phyloP scores from a whole-genome alignment of 805 yeast species.

The Yamadazyma paraphyllophila region DNA sequence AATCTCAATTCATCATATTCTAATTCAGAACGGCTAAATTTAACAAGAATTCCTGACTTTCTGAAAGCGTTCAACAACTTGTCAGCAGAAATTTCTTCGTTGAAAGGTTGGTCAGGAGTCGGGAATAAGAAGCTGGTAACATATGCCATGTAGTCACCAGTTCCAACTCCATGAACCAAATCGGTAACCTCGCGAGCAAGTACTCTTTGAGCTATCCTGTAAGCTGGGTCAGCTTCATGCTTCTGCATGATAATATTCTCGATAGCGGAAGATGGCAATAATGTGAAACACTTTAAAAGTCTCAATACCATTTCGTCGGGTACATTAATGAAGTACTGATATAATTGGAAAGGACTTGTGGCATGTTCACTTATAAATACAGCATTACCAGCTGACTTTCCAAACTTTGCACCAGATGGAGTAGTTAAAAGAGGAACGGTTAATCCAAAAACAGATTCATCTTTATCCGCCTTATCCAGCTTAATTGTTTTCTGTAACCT shows the following conservation, averaged over 20 bases:
- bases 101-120: conserved; percentile 47
- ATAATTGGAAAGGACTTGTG: conserved; percentile 78
- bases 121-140: conserved; percentile 70
- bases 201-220: conserved; percentile 68
- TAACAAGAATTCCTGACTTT: conserved; percentile 53
- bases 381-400: conserved; percentile 97
- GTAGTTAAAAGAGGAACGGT: conserved; percentile 91
- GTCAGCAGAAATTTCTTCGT: conserved; percentile 45
- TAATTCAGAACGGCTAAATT: conserved; percentile 33
- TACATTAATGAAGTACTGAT: conserved; percentile 78
- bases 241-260: conserved; percentile 43
- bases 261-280: conserved; percentile 65
- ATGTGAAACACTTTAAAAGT: conserved; percentile 73
- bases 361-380: conserved; percentile 74
- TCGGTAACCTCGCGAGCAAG: conserved; percentile 86
- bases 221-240: conserved; percentile 61
- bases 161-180: conserved; percentile 79
- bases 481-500: conserved; percentile 40
- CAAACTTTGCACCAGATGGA: conserved; percentile 88
- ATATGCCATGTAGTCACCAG: conserved; percentile 63
- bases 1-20: conserved; percentile 39
- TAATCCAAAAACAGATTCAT: conserved; percentile 56
- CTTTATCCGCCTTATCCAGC: conserved; percentile 15
- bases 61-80: conserved; percentile 55
- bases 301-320: conserved; percentile 73